Base-by-base conservation (phyloP, 148 eudicot species). In the Hydrangea macrophylla region DNA sequence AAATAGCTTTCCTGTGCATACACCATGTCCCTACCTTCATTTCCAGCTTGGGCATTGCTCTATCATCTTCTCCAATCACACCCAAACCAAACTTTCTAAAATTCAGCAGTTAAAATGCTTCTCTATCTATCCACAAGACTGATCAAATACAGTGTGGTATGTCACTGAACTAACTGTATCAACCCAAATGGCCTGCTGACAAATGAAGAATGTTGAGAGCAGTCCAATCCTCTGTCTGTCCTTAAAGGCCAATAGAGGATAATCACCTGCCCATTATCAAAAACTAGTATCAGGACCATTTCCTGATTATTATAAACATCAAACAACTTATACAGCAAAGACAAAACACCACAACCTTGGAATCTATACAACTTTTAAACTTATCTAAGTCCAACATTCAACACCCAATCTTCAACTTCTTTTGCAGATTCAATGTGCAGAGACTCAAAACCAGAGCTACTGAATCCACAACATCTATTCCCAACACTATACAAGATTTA, bases 1-100 rank as follows among this genome's bases (percentile, higher is more conserved):
- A 68, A 55, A 71, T 67, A 24, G 62, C 45, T 71, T 58, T 64
- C 67, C 45, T 30, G 69, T 68, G 68, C 78, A 72, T 76, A 69
- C 75, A 79, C 72, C 85, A 81, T 81, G 70, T 80, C 81, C 77
- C 70, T 27, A 24, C 67, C 64, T 31, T 84, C 76, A 79, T 79
- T 67, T 79, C 88, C 72, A 64, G 77, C 78, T 67, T 67, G 57
- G 56, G 42, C 55, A 55, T 59, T 15, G 51, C n/a, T 36, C 68
- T 62, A 60, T 60, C 44, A 60, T 42, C 42, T 28, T 53, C 57
- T 35, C 63, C 44, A 56, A 31, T 42, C 24, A 39, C 35, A 22
- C 68, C 45, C 66, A 65, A 68, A 26, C 39, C 63, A 42, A 55
- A 60, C n/a, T 44, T 62, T 37, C 33, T 18, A 67, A 71, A 40